These are phyloP conservation scores for Linanthus parryae DNA, from an alignment of 148 eudicot species.

Conservation along the genomic window DNA sequence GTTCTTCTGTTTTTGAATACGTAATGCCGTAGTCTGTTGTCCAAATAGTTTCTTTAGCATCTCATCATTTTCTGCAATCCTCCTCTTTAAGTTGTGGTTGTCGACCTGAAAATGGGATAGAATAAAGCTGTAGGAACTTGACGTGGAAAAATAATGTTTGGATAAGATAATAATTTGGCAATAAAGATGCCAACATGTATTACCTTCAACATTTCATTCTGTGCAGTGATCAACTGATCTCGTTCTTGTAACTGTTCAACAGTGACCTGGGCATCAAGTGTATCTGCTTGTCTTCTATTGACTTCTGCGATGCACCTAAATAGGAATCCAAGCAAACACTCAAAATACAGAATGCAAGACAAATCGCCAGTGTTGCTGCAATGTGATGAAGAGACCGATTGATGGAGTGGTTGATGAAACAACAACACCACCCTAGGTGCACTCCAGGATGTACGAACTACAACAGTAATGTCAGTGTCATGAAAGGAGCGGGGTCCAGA, in stretches of 20 bases:
- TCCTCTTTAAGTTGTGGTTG: conserved; percentile 39
- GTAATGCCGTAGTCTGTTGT: conserved; percentile 27
- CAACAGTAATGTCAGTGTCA: too few relatives aligned
- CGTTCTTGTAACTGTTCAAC: conserved; percentile 45
- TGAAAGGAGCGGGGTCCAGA: too few relatives aligned
- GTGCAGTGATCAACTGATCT: conserved; percentile 47
- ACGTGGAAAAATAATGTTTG: background rate
- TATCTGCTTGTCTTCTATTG: conserved; percentile 36
- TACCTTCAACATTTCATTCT: conserved; percentile 65
- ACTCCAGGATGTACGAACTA: too few relatives aligned
- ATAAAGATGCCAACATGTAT: background rate
- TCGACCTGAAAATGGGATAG: conserved; percentile 33
- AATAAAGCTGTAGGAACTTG: conserved; percentile 4
- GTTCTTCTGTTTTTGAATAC: conserved; percentile 21
- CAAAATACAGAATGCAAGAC: background rate
- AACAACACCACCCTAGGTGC: too few relatives aligned
- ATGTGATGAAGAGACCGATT: background rate
- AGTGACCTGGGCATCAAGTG: conserved; percentile 28
- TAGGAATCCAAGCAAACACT: conserved; percentile 7
- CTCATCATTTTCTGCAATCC: conserved; percentile 44
- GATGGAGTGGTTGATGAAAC: too few relatives aligned
- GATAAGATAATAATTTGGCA: background rate
- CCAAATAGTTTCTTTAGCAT: conserved; percentile 36
- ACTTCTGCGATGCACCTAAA: conserved; percentile 39
- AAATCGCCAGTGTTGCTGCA: background rate